Base-by-base conservation (phyloP, 495 filamentous ascomycete genomes). In the Aspergillus baeticus region DNA sequence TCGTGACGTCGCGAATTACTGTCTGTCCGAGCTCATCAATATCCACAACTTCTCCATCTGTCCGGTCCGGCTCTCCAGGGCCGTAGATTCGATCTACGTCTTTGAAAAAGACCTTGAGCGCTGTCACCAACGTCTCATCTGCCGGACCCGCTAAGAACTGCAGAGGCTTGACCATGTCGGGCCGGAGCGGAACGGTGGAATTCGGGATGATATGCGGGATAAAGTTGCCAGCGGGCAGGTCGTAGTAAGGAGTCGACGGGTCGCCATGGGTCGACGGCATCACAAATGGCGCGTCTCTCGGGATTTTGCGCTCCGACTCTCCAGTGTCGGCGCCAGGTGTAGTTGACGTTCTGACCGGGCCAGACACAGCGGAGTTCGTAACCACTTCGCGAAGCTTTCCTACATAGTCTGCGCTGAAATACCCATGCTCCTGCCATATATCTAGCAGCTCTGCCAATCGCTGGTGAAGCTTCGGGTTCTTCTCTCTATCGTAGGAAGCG, bases 251-350 rank as follows among this genome's bases (percentile, higher is more conserved):
- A 1, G 81, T 84, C 0, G 84, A 81, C 2, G 77, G 69, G 65
- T 96, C 92, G 13, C 92, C 92, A 67, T 96, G 92, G 41, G 78
- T 82, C 1, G 84, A 69, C 44, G 90, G 90, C 81, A 94, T 83
- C 17, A 87, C 68, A 61, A 81, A 92, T 0, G 89, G 87, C 3
- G 70, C 74, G 52, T 81, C 77, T 59, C 76, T 78, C 50, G 68
- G 67, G 2, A 61, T 58, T 46, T 65, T 72, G 23, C 63, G 65
- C 35, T 55, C 47, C 14, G 53, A 20, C 22, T 68, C 60, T 21
- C 51, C 29, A 15, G 58, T 65, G 18, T 54, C 60, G 39, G 54
- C 62, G 45, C 64, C 55, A 14, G 65, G 42, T 50, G 66, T 69
- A 47, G 60, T 54, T 15, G 69, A 68, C 37, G 67, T 63, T 20